Base-by-base conservation (phyloP, 2,329 filamentous ascomycete genomes). In the Fusarium longipes region DNA sequence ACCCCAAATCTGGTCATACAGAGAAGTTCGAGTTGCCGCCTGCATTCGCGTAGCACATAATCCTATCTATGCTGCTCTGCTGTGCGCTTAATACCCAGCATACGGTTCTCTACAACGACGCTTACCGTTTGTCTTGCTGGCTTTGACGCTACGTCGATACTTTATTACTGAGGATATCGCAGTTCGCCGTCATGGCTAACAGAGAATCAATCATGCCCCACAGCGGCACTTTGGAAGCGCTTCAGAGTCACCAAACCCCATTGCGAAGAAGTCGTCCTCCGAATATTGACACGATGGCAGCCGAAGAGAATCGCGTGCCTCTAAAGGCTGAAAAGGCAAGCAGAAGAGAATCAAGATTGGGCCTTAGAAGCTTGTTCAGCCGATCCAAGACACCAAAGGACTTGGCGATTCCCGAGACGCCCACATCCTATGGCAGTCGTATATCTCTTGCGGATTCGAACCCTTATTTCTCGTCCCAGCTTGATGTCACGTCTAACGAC, bases 341-440 rank as follows among this genome's bases (percentile, higher is more conserved):
- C 54, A 82, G 78, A 71, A 78, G 85, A 63, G 85, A 86, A 61
- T 87, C 85, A 17, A 83, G 80, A 58, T 70, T 87, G 49, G 84
- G 82, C 5, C 73, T 87, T 47, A 79, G 83, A 52, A 82, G 77
- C 63, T 78, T 88, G 10, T 87, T 88, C 66, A 78, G 80, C 38
- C 80, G 83, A 61, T 78, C 78, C 20, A 85, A 80, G 70, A 48
- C 75, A 5, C 69, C 71, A 14, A 79, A 78, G 59, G 77, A 81
- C 8, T 56, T 65, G 6, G 77, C 81, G 27, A 73, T 73, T 7
- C 57, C 74, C 6, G 64, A 73, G 5, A 65, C 70, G 4, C 70
- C 77, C 6, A 77, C 77, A 40, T 71, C 77, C n/a, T 73, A 74
- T 11, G 77, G 79, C 20, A 78, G 82, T 55, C 82, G 82, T 55